phyloP scores from a whole-genome alignment of 768 basidiomycete species.

The Pulveroboletus sp. region DNA sequence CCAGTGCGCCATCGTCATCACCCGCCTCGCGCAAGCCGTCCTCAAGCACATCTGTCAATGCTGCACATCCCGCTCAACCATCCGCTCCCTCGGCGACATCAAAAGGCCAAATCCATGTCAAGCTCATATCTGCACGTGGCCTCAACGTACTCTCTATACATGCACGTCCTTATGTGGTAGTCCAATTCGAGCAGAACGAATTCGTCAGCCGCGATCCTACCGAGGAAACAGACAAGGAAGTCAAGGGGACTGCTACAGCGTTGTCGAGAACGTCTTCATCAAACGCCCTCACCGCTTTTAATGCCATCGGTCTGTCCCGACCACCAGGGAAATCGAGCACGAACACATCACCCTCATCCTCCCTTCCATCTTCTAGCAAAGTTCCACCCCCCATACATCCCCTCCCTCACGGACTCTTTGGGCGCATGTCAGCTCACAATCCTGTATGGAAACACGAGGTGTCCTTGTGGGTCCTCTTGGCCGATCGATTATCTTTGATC shows the following conservation, averaged over 20 bases:
- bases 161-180: constrained; percentile 89
- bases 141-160: constrained; percentile 68
- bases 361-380: constrained; percentile 38
- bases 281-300: constrained; percentile 64
- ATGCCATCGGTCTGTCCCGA: constrained; percentile 54
- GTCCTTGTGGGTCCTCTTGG: constrained; percentile 72
- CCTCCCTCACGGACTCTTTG: constrained; percentile 50
- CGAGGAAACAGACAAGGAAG: constrained; percentile 82
- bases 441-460: constrained; percentile 99
- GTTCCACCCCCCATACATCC: constrained; percentile 29
- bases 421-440: constrained; percentile 72
- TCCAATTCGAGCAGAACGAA: constrained; percentile 98
- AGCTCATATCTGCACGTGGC: constrained; percentile 87
- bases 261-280: constrained; percentile 58
- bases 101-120: constrained; percentile 88
- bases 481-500: constrained; percentile 12
- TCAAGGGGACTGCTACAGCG: constrained; percentile 71
- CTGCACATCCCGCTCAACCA: constrained; percentile 25
- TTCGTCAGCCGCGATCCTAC: constrained; percentile 92
- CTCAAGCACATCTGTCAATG: constrained; percentile 19
- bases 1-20: constrained; percentile 42
- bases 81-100: constrained; percentile 35
- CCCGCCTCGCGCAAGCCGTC: constrained; percentile 37
- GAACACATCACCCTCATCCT: constrained; percentile 44
- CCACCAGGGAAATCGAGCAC: constrained; percentile 41